Evolutionary conservation across 2,329 filamentous ascomycete genomes (phyloP).

Genomic region (Sclerotinia spermophila): DNA sequence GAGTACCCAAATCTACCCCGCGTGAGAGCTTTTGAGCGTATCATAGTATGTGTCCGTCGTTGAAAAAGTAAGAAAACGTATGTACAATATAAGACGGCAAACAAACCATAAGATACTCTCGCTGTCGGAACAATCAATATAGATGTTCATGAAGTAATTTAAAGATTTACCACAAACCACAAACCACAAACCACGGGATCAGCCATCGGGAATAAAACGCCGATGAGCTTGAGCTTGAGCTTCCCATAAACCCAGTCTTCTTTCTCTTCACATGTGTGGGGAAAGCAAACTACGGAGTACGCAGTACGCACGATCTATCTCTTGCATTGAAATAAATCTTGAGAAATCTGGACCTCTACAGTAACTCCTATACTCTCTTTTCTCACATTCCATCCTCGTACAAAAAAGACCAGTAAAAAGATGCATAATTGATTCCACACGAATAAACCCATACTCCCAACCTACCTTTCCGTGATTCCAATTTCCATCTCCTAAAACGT

Average conservation of each 20-base stretch:
- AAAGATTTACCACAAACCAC: background rate
- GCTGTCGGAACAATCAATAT: background rate
- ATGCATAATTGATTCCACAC: background rate
- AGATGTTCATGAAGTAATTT: background rate
- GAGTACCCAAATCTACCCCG: constrained; percentile 23
- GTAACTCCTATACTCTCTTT: background rate
- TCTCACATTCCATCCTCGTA: background rate
- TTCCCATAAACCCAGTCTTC: background rate
- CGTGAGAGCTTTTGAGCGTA: constrained; percentile 13
- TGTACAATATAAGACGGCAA: background rate
- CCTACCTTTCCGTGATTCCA: too few species aligned
- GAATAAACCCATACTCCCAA: background rate
- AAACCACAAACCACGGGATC: background rate
- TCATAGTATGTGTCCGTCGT: background rate
- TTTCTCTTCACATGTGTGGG: background rate
- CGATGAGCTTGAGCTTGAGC: background rate
- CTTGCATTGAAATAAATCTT: background rate
- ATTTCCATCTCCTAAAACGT: background rate
- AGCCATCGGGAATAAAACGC: background rate
- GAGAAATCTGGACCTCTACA: background rate
- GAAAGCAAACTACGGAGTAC: background rate
- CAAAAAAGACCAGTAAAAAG: background rate
- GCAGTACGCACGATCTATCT: background rate
- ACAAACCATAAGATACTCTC: background rate
- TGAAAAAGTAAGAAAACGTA: too few species aligned